Evolutionary conservation across 2,329 filamentous ascomycete species (phyloP), one percentile per base, ranked within the genome.

Genomic region (Aspergillus sp.): DNA sequence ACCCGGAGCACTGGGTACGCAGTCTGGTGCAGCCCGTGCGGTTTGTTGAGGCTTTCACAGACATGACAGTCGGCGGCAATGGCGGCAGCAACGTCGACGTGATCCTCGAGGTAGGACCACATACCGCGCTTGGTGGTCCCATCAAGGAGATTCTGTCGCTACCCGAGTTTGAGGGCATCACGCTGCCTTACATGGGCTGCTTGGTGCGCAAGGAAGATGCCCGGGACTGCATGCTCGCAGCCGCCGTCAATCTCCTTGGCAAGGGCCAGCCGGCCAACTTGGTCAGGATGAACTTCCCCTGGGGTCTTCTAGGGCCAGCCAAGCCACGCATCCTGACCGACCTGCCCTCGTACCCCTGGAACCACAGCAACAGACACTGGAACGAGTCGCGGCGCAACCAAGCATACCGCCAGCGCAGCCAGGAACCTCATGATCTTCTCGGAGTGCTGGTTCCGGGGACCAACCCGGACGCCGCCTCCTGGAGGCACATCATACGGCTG

Each of bases 401-500:
- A 41, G 36, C 42, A 4, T 50, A 51, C 36, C 52, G 54, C 2
- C 17, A 47, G 14, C 45, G 46, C 8, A n/a, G 13, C 7, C 32
- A 19, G 32, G 33, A 10, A 3, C 17, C 10, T 8, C 19, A 24
- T 13, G 42, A 44, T 13, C 42, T 44, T 13, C 42, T 44, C 11
- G 42, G 42, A 4, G 11, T 19, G 10, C 38, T 16, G 17, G 38
- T n/a, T n/a, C n/a, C 38, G 14, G 17, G 10, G 13, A 17, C 26
- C 36, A 61, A 60, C 14, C 56, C 55, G 4, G 43, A 56, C 11
- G 62, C 63, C 41, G 60, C 68, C 0, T 56, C 47, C 32, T 81
- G 78, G 78, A 67, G 76, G 8, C 75, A 76, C 46, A 63, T 76
- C 16, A 64, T 79, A 9, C 67, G 69, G 0, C 49, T 74, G 0